A percentile compares a stretch with the other conserved stretches of the same genome.
phyloP scores from a whole-genome alignment of 495 filamentous ascomycete genomes.

The Xylaria nigripes region DNA sequence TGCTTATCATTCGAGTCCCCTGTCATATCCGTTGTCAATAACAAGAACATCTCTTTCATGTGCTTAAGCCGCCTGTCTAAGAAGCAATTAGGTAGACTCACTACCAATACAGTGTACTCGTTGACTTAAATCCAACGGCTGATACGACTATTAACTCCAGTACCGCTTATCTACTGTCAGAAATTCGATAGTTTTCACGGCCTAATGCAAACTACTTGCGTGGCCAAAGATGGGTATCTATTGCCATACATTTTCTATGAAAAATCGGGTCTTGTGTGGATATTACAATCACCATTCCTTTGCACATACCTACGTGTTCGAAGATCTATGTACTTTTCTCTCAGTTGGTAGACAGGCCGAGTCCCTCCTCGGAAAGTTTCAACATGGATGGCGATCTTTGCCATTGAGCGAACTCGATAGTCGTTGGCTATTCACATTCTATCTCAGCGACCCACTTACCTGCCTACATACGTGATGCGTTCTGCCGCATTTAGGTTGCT shows the following conservation, averaged over 20 bases:
- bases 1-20: not conserved
- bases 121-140: not conserved
- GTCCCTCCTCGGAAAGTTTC: not conserved
- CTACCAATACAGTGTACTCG: not conserved
- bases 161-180: not conserved
- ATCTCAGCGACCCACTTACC: conserved; percentile 5
- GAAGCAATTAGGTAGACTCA: not conserved
- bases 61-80: not conserved
- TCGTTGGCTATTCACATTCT: not conserved
- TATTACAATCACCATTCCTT: not conserved
- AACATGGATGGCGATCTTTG: conserved; percentile 1
- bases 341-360: conserved; percentile 1
- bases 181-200: not conserved
- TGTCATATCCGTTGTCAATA: not conserved
- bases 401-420: not conserved
- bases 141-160: not conserved
- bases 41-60: not conserved
- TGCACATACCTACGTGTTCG: not conserved
- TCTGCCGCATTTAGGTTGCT: conserved; percentile 8
- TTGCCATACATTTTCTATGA: not conserved
- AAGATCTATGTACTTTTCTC: not conserved
- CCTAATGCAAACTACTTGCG: not conserved
- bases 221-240: not conserved
- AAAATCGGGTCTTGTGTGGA: not conserved
- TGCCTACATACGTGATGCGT: not conserved